Percentiles rank a stretch among this genome's conserved stretches.
phyloP scores from a whole-genome alignment of 2,329 filamentous ascomycete genomes.

The Cladophialophora carrionii region DNA sequence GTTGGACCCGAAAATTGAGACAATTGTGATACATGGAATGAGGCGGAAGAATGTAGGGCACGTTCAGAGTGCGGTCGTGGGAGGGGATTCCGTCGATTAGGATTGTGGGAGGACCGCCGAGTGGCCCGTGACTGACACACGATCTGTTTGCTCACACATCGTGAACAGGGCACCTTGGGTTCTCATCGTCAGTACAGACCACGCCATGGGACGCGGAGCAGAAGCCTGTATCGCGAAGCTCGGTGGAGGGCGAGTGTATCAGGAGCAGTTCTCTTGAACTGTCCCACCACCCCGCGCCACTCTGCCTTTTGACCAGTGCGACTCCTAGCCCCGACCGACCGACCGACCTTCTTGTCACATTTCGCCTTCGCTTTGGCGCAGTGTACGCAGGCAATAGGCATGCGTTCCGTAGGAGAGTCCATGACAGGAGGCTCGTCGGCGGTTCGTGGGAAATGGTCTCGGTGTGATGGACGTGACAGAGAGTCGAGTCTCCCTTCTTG shows the following conservation, averaged over 20 bases:
- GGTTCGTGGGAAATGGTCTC: not conserved
- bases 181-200: constrained; percentile 19
- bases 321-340: constrained; percentile 1
- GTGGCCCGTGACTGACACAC: constrained; percentile 38
- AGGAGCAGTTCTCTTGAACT: not conserved
- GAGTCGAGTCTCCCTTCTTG: constrained; percentile 1
- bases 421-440: constrained; percentile 15
- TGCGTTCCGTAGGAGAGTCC: constrained; percentile 38
- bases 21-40: constrained; percentile 37
- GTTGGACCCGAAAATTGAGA: constrained; percentile 33
- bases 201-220: not conserved
- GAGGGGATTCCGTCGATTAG: constrained; percentile 35
- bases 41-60: constrained; percentile 34
- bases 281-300: not conserved
- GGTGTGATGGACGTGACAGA: not conserved
- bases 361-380: constrained; percentile 41
- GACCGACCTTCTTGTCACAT: constrained; percentile 41
- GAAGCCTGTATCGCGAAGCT: not conserved
- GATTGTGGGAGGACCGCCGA: constrained; percentile 38
- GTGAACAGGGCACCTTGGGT: constrained; percentile 38
- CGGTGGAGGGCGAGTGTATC: not conserved
- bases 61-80: constrained; percentile 36
- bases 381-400: constrained; percentile 39
- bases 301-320: not conserved
- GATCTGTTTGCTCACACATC: constrained; percentile 40